Evolutionary conservation across 2,329 filamentous ascomycete species (phyloP).

Genomic region (Niveomyces coronatus): DNA sequence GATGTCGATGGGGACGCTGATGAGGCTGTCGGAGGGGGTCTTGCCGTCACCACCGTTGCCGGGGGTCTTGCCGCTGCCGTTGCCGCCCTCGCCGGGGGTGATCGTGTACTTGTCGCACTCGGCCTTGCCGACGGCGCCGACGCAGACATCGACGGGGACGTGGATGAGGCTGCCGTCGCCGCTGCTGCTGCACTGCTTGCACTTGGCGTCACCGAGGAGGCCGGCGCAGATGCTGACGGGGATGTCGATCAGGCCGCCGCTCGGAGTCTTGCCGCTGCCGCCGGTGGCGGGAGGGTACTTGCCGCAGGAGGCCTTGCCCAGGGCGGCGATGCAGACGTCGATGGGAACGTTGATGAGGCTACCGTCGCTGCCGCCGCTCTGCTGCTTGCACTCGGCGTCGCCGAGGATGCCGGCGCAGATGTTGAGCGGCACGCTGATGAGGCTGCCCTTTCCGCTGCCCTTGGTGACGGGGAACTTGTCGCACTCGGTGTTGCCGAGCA

Average conservation of each 20-base stretch:
- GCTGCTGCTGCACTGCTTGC: not conserved
- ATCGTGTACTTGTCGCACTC: too few species aligned
- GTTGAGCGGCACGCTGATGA: constrained; percentile 1
- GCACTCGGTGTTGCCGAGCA: not conserved
- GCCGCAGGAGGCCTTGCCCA: constrained; percentile 1
- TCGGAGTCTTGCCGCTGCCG: too few species aligned
- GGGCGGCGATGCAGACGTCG: not conserved
- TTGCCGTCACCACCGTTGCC: constrained; percentile 5
- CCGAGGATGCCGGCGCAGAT: constrained; percentile 3
- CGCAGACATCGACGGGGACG: not conserved
- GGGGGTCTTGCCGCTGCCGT: too few species aligned
- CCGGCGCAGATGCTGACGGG: constrained; percentile 1
- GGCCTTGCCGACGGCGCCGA: not conserved
- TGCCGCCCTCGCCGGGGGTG: too few species aligned
- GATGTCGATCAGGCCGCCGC: not conserved
- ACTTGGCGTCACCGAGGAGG: constrained; percentile 1
- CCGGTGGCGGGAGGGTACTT: not conserved
- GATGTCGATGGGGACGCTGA: constrained; percentile 1
- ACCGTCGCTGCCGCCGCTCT: not conserved
- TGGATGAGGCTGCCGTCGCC: constrained; percentile 10
- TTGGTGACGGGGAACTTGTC: not conserved
- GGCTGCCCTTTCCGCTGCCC: not conserved
- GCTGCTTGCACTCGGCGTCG: constrained; percentile 5
- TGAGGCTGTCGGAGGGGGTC: not conserved
- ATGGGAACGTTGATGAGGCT: constrained; percentile 5